These are phyloP conservation scores for Coniosporium tulheliwenetii DNA, from an alignment of 2,329 filamentous ascomycete species.

Conservation along the genomic window DNA sequence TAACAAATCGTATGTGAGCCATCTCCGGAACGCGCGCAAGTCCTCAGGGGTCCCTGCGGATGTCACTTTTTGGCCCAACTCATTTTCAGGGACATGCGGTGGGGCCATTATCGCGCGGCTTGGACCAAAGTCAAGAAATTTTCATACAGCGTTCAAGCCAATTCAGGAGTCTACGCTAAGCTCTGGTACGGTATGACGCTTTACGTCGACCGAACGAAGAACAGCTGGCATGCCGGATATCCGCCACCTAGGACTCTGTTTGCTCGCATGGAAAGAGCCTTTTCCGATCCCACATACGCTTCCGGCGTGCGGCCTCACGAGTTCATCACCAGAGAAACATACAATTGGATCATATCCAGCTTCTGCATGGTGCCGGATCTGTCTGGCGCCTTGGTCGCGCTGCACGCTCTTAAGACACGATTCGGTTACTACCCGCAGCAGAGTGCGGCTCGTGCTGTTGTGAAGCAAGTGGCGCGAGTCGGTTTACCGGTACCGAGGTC, in stretches of 20 bases:
- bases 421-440: conserved; percentile 3
- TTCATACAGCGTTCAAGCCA: neutral
- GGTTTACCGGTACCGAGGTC: too few relatives aligned
- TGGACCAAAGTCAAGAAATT: neutral
- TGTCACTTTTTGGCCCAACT: neutral
- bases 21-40: neutral
- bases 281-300: neutral
- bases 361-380: conserved; percentile 6
- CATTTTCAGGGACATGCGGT: neutral
- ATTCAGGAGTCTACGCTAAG: neutral
- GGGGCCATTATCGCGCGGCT: neutral
- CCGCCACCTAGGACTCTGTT: conserved; percentile 5
- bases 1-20: neutral
- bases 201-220: neutral
- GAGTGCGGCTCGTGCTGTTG: conserved; percentile 1
- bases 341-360: conserved; percentile 4
- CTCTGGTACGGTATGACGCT: neutral
- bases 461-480: too few relatives aligned
- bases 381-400: conserved; percentile 3
- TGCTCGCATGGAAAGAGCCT: conserved; percentile 1
- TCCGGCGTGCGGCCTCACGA: neutral
- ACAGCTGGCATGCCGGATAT: neutral
- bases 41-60: neutral
- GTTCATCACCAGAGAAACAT: conserved; percentile 2
- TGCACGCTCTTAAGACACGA: conserved; percentile 2